Conservation (phyloP, 305 asterid genomes). For the Fraxinus paxiana region DNA sequence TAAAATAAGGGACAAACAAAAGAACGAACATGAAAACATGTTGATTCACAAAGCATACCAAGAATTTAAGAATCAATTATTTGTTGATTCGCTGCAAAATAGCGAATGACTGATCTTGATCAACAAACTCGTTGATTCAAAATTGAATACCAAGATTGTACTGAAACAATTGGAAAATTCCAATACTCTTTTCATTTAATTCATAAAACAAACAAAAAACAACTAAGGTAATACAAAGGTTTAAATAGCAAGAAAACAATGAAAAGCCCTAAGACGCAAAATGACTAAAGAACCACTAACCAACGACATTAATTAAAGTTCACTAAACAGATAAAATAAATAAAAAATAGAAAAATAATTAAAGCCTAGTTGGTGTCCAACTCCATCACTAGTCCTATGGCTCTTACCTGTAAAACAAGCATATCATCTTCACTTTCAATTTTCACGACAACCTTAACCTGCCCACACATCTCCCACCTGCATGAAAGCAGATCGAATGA, state of each 20-base stretch:
- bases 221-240: not conserved
- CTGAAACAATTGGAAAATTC: not conserved
- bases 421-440: constrained; percentile 83
- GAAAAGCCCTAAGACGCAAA: not conserved
- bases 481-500: constrained; percentile 20
- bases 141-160: not conserved
- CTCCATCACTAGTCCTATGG: not conserved
- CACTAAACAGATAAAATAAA: not conserved
- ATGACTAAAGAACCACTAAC: not conserved
- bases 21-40: not conserved
- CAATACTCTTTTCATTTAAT: not conserved
- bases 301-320: not conserved
- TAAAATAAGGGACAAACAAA: not conserved
- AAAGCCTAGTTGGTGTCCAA: not conserved
- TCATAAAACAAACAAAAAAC: too few species aligned
- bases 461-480: constrained; percentile 99
- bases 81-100: not conserved
- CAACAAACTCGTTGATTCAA: not conserved
- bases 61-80: not conserved
- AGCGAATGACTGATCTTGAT: not conserved
- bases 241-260: not conserved
- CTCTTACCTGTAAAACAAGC: constrained; percentile 71
- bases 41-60: not conserved
- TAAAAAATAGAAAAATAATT: not conserved
- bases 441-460: constrained; percentile 95